Evolutionary conservation across 805 yeast species (phyloP).

Genomic region (Kurtzmaniella fragi): DNA sequence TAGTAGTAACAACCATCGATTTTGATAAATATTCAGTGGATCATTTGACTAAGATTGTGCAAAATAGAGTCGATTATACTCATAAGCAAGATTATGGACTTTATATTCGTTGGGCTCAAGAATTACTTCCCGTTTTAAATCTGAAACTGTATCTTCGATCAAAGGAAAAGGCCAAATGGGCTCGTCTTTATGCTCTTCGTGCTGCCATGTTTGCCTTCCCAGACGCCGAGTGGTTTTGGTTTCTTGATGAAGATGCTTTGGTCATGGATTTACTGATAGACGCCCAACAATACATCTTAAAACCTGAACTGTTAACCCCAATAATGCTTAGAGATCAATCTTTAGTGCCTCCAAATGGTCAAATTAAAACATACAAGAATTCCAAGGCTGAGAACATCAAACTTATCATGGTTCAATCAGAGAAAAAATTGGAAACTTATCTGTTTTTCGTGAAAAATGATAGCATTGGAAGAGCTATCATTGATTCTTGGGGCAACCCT

Average conservation of each 20-base stretch:
- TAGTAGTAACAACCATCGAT: constrained; percentile 77
- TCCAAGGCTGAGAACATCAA: constrained; percentile 50
- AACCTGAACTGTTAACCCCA: constrained; percentile 55
- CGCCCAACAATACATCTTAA: constrained; percentile 53
- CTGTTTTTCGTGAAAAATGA: constrained; percentile 72
- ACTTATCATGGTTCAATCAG: constrained; percentile 67
- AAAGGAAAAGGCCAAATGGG: constrained; percentile 53
- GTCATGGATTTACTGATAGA: constrained; percentile 69
- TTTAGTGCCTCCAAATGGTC: constrained; percentile 62
- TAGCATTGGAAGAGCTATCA: constrained; percentile 55
- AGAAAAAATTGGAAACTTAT: constrained; percentile 55
- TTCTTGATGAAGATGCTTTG: constrained; percentile 69
- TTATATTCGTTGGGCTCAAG: constrained; percentile 81
- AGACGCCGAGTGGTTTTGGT: constrained; percentile 86
- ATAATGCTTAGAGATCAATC: constrained; percentile 68
- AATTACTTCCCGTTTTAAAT: constrained; percentile 61
- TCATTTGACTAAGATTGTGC: constrained; percentile 64
- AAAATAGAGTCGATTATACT: constrained; percentile 86
- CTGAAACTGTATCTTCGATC: constrained; percentile 35
- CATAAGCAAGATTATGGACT: constrained; percentile 76
- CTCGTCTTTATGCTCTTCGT: constrained; percentile 56
- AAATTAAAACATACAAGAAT: constrained; percentile 63
- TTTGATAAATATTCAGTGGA: constrained; percentile 58
- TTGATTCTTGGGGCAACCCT: constrained; percentile 80
- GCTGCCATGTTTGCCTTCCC: constrained; percentile 96